A percentile compares a stretch with the other conserved stretches of the same genome.
phyloP scores from a whole-genome alignment of 1,284 basidiomycete genomes.

The Marasmius fiardii region DNA sequence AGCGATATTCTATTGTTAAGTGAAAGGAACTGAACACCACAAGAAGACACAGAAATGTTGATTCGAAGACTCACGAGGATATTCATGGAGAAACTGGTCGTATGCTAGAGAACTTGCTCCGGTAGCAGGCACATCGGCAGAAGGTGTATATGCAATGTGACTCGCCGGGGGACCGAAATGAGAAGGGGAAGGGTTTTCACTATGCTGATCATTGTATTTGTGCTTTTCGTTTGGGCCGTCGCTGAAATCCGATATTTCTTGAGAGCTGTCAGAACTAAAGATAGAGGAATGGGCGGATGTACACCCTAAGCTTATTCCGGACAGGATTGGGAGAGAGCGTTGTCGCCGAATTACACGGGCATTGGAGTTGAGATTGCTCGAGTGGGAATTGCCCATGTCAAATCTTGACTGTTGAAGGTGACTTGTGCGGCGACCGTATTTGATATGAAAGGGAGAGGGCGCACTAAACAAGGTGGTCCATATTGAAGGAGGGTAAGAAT shows the following conservation, averaged over 20 bases:
- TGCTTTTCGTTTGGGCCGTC: constrained; percentile 19
- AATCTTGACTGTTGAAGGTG: neutral
- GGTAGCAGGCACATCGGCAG: constrained; percentile 20
- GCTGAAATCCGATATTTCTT: constrained; percentile 20
- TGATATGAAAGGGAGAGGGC: neutral
- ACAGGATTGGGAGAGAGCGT: constrained; percentile 25
- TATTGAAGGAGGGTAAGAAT: neutral
- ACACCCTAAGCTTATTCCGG: constrained; percentile 33
- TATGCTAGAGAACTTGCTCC: constrained; percentile 30
- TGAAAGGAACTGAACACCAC: neutral
- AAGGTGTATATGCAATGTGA: constrained; percentile 26
- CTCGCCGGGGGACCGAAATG: constrained; percentile 11
- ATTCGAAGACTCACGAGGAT: constrained; percentile 17
- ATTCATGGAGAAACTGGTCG: constrained; percentile 27
- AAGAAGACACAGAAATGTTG: neutral
- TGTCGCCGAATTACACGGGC: constrained; percentile 6
- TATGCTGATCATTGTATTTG: constrained; percentile 26
- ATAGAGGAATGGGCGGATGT: constrained; percentile 30
- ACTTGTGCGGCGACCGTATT: neutral
- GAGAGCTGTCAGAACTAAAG: constrained; percentile 26
- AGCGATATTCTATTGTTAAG: constrained; percentile 51
- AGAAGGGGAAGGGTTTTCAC: constrained; percentile 7
- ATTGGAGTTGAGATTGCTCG: constrained; percentile 4
- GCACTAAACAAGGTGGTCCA: constrained; percentile 2
- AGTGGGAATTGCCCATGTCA: constrained; percentile 14